Base-by-base conservation (phyloP, 129 eudicot genomes). In the Flaveria linearis region DNA sequence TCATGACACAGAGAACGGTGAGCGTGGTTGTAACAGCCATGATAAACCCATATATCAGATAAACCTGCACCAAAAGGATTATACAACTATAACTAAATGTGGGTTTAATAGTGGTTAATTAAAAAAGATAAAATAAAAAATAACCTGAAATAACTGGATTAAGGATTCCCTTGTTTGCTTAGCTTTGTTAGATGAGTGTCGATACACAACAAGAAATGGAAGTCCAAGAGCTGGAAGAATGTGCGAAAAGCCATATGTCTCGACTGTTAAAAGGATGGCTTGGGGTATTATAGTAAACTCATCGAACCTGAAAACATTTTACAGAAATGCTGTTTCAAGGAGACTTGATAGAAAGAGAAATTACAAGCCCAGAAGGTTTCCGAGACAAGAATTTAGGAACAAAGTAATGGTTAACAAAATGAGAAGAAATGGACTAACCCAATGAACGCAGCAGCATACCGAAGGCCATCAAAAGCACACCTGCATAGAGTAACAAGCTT, bases 391-490 rank as follows among this genome's bases (percentile, higher is more conserved):
- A 43, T 28, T 66, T n/a, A 61, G 42, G 14, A 12, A 12, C 16
- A 70, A 18, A 33, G 47, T 15, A 33, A 45, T 7, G n/a, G 23
- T n/a, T 11, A 42, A 23, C 52, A 25, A 55, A 39, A 55, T 18
- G 6, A 50, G 53, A 74, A 74, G 58, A 65, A 12, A 43, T 33
- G 16, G 16, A 78, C 91, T 90, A 78, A 91, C 97, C 97, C 97
- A 56, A 91, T 73, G 80, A 95, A 91, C 73, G 99, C 97, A 76
- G 99, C 92, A 79, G 92, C 99, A 77, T 89, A 95, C 51, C 96
- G 89, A 49, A 95, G 97, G 51, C 99, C 99, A 79, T 95, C 97
- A 88, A 95, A 95, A 66, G 97, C 95, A 81, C 99, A 95, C 99
- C 98, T 94, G 77, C 42, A 61, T 10, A 51, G n/a, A 17, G 43